Evolutionary conservation across 768 basidiomycete genomes (phyloP).

Genomic region (Lactarius sanguifluus): DNA sequence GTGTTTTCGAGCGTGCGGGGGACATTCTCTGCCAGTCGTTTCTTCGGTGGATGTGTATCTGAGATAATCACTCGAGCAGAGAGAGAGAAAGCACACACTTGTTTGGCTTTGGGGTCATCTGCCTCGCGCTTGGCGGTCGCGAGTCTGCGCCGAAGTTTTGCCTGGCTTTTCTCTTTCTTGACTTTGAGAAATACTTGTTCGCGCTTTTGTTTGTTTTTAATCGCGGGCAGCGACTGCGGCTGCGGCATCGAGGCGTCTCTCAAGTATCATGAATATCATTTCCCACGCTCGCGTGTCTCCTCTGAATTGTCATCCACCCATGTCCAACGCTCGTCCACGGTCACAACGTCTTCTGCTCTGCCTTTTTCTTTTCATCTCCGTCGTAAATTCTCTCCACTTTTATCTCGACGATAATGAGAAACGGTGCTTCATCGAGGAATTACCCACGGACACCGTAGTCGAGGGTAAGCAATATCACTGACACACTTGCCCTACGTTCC

Average conservation of each 20-base stretch:
- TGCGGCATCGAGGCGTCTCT: conserved; percentile 40
- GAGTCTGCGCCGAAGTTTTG: conserved; percentile 77
- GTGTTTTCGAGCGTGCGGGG: conserved; percentile 93
- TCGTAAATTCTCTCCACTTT: conserved; percentile 84
- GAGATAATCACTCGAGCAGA: not conserved
- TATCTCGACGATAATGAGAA: conserved; percentile 94
- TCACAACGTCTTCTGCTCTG: conserved; percentile 36
- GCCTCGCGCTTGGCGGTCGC: conserved; percentile 76
- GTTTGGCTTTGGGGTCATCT: conserved; percentile 72
- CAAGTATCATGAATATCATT: not conserved
- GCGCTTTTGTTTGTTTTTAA: conserved; percentile 87
- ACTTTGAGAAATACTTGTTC: conserved; percentile 71
- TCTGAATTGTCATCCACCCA: conserved; percentile 13
- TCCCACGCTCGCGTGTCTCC: conserved; percentile 7
- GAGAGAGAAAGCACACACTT: conserved; percentile 46
- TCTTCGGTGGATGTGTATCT: conserved; percentile 43
- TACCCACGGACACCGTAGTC: conserved; percentile 92
- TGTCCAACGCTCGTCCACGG: conserved; percentile 14
- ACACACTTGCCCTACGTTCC: not conserved
- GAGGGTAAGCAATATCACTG: conserved; percentile 58
- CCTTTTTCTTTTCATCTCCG: conserved; percentile 43
- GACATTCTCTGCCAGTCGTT: conserved; percentile 80
- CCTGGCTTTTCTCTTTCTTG: conserved; percentile 76
- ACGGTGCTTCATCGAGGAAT: conserved; percentile 94
- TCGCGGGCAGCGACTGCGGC: conserved; percentile 58